Evolutionary conservation across 75 land plant species (phyloP), one percentile per base, ranked within the genome.

Genomic region (Pinus tabuliformis): DNA sequence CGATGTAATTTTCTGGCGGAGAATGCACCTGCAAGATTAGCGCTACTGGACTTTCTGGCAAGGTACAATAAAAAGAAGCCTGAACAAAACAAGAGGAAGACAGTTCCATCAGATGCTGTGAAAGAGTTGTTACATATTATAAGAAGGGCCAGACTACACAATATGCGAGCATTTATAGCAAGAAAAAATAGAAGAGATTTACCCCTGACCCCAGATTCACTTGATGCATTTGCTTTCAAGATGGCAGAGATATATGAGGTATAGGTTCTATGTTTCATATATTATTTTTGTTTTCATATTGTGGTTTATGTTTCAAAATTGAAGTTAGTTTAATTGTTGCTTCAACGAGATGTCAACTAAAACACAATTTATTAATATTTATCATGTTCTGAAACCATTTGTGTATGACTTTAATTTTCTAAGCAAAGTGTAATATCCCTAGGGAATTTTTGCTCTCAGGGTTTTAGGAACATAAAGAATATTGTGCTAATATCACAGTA

Each of bases 161-260:
- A 75, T 37, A 12, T 75, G 75, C 49, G 22, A 8, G n/a, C 28
- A 3, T 75, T 59, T 37, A 15, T 75, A 28, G 77, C 77, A 39
- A 28, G 8, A 70, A 75, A 70, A 21, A 30, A 39, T 63, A 13
- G 8, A 22, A 58, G 24, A 60, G 28, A 9, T 57, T 15, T 63
- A 59, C 77, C 77, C 15, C 18, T 2, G 5, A 12, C 26, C 73
- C 77, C 77, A 4, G 20, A 66, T 18, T 13, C 21, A 30, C 77
- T 75, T 22, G 3, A 59, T 22, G 68, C 28, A 13, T 30, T 59
- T 75, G 77, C 45, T 42, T 39, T 59, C 36, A 75, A 65, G 77
- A 59, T 75, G 61, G 52, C 64, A 21, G 17, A 75, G 2, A 58
- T 75, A 24, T 75, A 58, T 36, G 77, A 75, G 77, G 77, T 75